Conservation (phyloP, 202 grass and related monocot genomes). For the Setaria viridis region DNA sequence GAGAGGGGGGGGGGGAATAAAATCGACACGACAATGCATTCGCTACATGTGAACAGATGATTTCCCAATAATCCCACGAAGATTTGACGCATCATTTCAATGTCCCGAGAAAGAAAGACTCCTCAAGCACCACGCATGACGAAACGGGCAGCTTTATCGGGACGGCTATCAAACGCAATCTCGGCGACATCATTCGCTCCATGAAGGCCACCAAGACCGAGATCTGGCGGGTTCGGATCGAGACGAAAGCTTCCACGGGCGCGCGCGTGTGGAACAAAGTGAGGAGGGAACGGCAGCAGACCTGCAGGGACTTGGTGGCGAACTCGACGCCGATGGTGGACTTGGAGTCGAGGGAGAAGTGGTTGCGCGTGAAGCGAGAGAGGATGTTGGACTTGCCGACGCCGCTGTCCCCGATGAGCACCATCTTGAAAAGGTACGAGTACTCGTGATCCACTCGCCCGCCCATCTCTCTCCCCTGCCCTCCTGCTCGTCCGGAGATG, state of each 20-base stretch:
- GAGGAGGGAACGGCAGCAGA: slow-evolving; percentile 11
- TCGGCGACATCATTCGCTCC: neutral
- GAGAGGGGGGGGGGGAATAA: neutral
- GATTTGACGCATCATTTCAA: neutral
- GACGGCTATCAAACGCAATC: neutral
- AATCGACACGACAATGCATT: slow-evolving; percentile 18
- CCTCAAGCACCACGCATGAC: neutral
- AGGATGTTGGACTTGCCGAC: slow-evolving; percentile 89
- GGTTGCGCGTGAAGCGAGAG: slow-evolving; percentile 84
- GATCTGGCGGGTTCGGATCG: slow-evolving; percentile 45
- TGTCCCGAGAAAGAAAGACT: neutral
- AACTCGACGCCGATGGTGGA: slow-evolving; percentile 90
- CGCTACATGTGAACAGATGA: slow-evolving; percentile 1
- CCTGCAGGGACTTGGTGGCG: slow-evolving; percentile 76
- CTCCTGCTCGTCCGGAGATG: neutral
- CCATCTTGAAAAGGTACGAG: slow-evolving; percentile 87
- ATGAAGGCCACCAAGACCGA: slow-evolving; percentile 8
- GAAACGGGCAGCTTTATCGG: slow-evolving; percentile 5
- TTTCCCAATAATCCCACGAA: slow-evolving; percentile 9
- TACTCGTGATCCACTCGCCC: slow-evolving; percentile 80
- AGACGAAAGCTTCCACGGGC: neutral
- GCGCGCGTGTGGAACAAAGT: neutral
- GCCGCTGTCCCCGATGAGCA: slow-evolving; percentile 82
- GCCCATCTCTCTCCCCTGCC: slow-evolving; percentile 47
- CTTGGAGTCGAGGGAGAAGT: slow-evolving; percentile 88